These are phyloP conservation scores for Xylona heveae DNA, from an alignment of 495 filamentous ascomycete genomes.

Conservation along the genomic window DNA sequence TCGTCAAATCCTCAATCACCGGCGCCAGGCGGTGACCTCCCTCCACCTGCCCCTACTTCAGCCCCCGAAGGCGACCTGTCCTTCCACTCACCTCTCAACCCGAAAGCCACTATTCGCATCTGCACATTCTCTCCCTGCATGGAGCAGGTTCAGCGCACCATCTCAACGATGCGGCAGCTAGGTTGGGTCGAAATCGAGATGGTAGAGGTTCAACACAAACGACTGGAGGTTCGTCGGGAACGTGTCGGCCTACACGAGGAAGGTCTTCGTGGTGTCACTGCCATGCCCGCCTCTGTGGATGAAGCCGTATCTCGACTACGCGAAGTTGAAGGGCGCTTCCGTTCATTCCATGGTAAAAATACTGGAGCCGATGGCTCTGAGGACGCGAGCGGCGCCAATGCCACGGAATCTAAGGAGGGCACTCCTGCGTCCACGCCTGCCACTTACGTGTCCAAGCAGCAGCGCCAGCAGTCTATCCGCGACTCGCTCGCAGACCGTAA, in stretches of 20 bases:
- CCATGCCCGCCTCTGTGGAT: conserved; percentile 42
- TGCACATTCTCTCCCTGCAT: conserved; percentile 95
- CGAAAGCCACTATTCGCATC: conserved; percentile 40
- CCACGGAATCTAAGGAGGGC: conserved; percentile 9
- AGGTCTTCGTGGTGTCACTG: conserved; percentile 31
- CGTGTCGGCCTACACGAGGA: conserved; percentile 43
- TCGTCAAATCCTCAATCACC: conserved; percentile 1
- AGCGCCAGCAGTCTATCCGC: too few species aligned
- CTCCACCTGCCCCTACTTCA: neutral
- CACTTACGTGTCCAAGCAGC: too few species aligned
- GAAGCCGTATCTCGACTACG: conserved; percentile 54
- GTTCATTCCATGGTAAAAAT: conserved; percentile 26
- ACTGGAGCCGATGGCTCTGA: conserved; percentile 1
- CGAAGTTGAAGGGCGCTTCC: conserved; percentile 45
- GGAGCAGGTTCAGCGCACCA: conserved; percentile 75
- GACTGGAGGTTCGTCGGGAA: conserved; percentile 65
- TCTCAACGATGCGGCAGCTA: conserved; percentile 50
- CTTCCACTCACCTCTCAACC: conserved; percentile 48
- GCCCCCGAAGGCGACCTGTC: neutral
- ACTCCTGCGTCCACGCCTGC: conserved; percentile 7
- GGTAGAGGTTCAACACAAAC: conserved; percentile 61
- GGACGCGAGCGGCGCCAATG: conserved; percentile 7
- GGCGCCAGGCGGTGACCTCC: too few species aligned
- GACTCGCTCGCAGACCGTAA: conserved; percentile 12
- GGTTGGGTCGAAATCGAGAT: conserved; percentile 87